phyloP scores from a whole-genome alignment of 1,284 basidiomycete genomes.

The Anthracocystis walkeri region DNA sequence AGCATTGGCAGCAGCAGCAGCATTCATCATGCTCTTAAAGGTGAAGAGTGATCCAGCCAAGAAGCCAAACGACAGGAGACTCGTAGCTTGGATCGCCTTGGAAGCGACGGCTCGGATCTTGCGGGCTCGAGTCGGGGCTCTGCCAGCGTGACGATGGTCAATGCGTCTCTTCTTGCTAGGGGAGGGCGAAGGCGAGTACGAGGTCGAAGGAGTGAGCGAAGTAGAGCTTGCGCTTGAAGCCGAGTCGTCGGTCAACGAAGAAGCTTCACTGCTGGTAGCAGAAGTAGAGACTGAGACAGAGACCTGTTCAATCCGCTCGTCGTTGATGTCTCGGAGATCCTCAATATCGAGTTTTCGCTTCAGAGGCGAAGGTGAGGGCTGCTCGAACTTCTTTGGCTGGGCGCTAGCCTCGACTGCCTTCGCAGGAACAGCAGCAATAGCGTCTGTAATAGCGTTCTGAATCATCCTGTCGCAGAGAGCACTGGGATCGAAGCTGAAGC shows the following conservation, averaged over 20 bases:
- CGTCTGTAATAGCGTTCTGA: background rate
- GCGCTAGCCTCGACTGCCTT: background rate
- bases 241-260: background rate
- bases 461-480: background rate
- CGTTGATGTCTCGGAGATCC: background rate
- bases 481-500: background rate
- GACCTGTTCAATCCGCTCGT: background rate
- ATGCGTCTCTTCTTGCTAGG: slow-evolving; percentile 21
- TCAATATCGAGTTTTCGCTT: slow-evolving; percentile 10
- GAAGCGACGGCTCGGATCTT: slow-evolving; percentile 3
- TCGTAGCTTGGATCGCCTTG: slow-evolving; percentile 21
- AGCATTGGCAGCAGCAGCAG: slow-evolving; percentile 36
- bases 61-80: slow-evolving; percentile 40
- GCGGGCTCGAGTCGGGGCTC: slow-evolving; percentile 7
- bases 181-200: slow-evolving; percentile 2
- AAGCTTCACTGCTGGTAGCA: background rate
- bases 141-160: background rate
- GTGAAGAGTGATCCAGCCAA: slow-evolving; percentile 37
- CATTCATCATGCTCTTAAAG: slow-evolving; percentile 46
- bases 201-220: background rate
- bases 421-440: background rate
- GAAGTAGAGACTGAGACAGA: slow-evolving; percentile 1
- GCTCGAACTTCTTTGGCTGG: background rate
- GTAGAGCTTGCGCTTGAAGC: slow-evolving; percentile 1
- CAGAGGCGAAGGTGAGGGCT: background rate